Conservation (phyloP, 441 rosid species). For the Melianthus villosus region DNA sequence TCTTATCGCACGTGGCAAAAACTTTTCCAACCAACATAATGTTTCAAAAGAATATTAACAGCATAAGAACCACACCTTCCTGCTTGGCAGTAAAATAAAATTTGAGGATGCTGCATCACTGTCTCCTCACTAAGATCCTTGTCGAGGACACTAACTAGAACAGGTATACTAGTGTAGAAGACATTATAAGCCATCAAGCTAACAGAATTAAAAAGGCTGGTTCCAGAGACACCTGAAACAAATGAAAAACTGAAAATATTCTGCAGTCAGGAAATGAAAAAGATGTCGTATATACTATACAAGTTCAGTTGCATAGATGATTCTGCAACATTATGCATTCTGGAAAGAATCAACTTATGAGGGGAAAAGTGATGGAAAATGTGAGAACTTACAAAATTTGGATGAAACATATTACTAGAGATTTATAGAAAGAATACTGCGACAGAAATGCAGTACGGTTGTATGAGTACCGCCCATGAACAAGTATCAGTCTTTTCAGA, state of each 20-base stretch:
- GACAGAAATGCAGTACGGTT: conserved; percentile 94
- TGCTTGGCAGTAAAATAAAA: conserved; percentile 94
- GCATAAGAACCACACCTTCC: conserved; percentile 50
- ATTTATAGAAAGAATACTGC: conserved; percentile 95
- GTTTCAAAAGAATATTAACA: neutral
- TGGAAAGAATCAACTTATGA: neutral
- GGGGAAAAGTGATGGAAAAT: neutral
- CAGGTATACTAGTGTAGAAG: conserved; percentile 94
- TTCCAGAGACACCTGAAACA: conserved; percentile 97
- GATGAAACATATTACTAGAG: conserved; percentile 83
- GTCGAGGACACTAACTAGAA: conserved; percentile 79
- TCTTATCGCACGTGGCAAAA: neutral
- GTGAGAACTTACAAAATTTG: conserved; percentile 80
- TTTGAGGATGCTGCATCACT: conserved; percentile 97
- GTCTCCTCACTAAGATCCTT: conserved; percentile 90
- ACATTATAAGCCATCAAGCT: conserved; percentile 99
- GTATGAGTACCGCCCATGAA: conserved; percentile 95
- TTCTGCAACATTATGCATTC: too few species aligned
- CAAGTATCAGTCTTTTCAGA: conserved; percentile 80
- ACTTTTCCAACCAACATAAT: conserved; percentile 2
- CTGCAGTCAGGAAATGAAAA: conserved; percentile 28
- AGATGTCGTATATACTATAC: too few species aligned
- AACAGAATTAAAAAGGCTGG: conserved; percentile 94
- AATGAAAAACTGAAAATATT: conserved; percentile 67
- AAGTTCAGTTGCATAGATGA: too few species aligned